Evolutionary conservation across 306 rosid genomes (phyloP), one percentile per base, ranked within the genome.

Genomic region (Prunus mongolica): DNA sequence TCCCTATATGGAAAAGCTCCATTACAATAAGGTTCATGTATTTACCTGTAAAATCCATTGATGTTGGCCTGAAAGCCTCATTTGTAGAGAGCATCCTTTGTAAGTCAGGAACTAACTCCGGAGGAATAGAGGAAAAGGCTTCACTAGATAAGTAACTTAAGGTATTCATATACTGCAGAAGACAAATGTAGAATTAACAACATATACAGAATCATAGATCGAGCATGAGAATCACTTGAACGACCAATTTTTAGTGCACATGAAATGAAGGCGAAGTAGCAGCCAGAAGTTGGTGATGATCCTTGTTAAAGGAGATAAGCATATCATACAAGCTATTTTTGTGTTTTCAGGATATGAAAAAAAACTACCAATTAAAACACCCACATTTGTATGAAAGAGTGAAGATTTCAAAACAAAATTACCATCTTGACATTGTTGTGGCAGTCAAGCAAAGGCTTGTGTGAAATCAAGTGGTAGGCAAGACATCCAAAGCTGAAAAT

Each of bases 341-440:
- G 8, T 62, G 52, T 18, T 10, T 16, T 52, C 11, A 2, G 13
- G 56, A 52, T 64, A 19, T 28, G 54, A 66, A 79, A 38, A 38
- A 38, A 73, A 69, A 1, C 46, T 19, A 46, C 16, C n/a, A 18
- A 75, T 51, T 45, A 9, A 63, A 38, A 41, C 46, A 46, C 56
- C 20, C 44, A 71, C 79, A n/a, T 25, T 27, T 57, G 34, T n/a
- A 49, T 56, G 70, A 46, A 51, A 57, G 63, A 60, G 76, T 69
- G 46, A 65, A 67, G 72, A 50, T n/a, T 75, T 20, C 57, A 72
- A 57, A 74, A 76, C 45, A 76, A 54, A 58, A 47, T 14, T 88
- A 96, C 99, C 99, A 96, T 96, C 89, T 92, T 92, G 79, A 92
- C 91, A 75, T 96, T 96, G 87, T 92, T 92, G 86, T 79, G 91